Conservation (phyloP, 1,284 basidiomycete genomes). For the Albatrellus sp. region DNA sequence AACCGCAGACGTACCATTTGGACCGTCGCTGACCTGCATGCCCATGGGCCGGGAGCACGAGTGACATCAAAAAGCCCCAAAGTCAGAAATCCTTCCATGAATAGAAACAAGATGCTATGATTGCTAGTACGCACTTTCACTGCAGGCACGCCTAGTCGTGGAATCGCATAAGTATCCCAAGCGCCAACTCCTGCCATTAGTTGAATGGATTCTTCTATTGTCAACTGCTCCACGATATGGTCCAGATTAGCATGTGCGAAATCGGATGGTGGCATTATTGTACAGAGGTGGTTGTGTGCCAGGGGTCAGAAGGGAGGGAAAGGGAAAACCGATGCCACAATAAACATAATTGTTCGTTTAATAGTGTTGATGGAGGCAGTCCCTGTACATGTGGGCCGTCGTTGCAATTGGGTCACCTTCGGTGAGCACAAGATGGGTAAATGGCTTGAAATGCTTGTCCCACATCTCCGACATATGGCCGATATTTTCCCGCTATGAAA, state of each 20-base stretch:
- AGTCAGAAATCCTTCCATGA: neutral
- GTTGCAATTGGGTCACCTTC: too few species aligned
- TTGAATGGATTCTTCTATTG: slow-evolving; percentile 58
- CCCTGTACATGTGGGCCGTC: neutral
- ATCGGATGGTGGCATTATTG: slow-evolving; percentile 49
- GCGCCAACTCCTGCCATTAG: slow-evolving; percentile 63
- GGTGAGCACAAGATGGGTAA: neutral
- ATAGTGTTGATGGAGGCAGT: neutral
- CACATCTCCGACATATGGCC: neutral
- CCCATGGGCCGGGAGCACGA: neutral
- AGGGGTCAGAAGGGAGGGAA: too few species aligned
- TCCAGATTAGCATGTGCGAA: slow-evolving; percentile 52
- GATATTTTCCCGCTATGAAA: slow-evolving; percentile 7
- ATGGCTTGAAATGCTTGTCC: too few species aligned
- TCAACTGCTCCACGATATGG: slow-evolving; percentile 49
- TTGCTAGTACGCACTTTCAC: slow-evolving; percentile 37
- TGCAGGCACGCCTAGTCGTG: slow-evolving; percentile 55
- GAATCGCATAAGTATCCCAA: slow-evolving; percentile 61
- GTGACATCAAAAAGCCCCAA: neutral
- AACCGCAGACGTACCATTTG: slow-evolving; percentile 37
- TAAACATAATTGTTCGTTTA: too few species aligned
- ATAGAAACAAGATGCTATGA: neutral
- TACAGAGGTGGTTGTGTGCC: neutral
- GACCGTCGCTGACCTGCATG: slow-evolving; percentile 56
- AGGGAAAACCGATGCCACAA: too few species aligned